Percentiles rank a stretch among this genome's conserved stretches.
Evolutionary conservation across 2,329 filamentous ascomycete genomes (phyloP).

Genomic region (Penicillium psychrosexuale): DNA sequence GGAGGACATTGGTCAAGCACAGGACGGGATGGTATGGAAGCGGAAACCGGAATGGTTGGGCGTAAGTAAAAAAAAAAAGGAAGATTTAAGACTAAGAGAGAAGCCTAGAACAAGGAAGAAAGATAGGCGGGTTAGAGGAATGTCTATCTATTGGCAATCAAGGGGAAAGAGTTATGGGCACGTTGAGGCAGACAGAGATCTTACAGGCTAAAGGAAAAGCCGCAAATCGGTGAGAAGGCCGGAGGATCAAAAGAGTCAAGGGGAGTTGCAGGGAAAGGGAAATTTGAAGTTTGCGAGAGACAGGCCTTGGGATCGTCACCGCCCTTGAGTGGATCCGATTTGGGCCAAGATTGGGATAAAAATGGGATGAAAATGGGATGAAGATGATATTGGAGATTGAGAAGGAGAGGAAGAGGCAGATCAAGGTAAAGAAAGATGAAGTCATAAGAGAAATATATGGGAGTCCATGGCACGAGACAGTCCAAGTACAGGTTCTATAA

Average conservation of each 20-base stretch:
- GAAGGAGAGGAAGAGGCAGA: conserved; percentile 14
- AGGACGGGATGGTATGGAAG: conserved; percentile 24
- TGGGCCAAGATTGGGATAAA: not conserved
- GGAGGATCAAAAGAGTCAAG: conserved; percentile 7
- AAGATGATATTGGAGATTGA: not conserved
- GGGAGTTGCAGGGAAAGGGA: not conserved
- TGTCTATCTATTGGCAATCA: conserved; percentile 3
- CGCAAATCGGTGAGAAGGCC: conserved; percentile 14
- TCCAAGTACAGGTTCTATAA: not conserved
- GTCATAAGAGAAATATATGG: not conserved
- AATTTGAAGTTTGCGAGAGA: not conserved
- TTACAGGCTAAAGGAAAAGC: conserved; percentile 30
- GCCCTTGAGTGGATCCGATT: conserved; percentile 2
- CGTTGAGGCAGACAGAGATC: conserved; percentile 28
- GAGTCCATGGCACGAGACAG: not conserved
- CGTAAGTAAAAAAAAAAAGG: not conserved
- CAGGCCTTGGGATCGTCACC: not conserved
- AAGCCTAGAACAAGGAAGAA: not conserved
- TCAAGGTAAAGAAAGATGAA: conserved; percentile 10
- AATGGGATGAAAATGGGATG: not conserved
- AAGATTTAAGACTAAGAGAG: not conserved
- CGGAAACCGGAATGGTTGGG: conserved; percentile 11
- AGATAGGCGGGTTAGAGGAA: conserved; percentile 7
- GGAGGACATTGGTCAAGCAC: conserved; percentile 49
- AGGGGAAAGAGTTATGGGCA: conserved; percentile 18